Evolutionary conservation across 2,329 filamentous ascomycete genomes (phyloP).

Genomic region (Pyrenochaeta sp.): DNA sequence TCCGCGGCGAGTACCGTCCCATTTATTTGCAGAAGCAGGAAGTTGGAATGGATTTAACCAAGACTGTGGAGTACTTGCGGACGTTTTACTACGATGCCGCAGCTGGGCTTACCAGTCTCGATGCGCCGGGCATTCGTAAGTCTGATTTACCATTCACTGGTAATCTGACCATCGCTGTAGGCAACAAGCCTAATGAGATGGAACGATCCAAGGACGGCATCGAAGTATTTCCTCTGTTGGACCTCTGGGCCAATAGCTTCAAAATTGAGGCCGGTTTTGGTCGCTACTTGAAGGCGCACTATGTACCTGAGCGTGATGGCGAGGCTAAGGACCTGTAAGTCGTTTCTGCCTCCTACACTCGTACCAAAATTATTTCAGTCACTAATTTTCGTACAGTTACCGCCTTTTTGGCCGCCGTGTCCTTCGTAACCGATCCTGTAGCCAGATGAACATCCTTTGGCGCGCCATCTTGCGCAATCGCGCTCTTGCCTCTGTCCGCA

Average conservation of each 20-base stretch:
- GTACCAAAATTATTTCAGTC: neutral
- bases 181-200: conserved; percentile 12
- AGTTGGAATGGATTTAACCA: conserved; percentile 36
- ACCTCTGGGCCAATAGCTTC: conserved; percentile 39
- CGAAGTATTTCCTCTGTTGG: conserved; percentile 32
- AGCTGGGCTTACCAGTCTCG: conserved; percentile 6
- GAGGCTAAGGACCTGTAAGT: conserved; percentile 44
- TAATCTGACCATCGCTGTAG: conserved; percentile 40
- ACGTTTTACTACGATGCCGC: conserved; percentile 28
- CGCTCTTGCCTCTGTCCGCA: conserved; percentile 25
- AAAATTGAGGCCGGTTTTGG: conserved; percentile 42
- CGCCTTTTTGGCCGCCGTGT: conserved; percentile 41
- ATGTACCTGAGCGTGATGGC: conserved; percentile 30
- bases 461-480: conserved; percentile 29
- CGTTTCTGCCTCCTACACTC: neutral
- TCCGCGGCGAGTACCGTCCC: conserved; percentile 37
- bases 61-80: conserved; percentile 25
- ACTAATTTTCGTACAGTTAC: conserved; percentile 26
- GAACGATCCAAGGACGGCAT: conserved; percentile 25
- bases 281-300: conserved; percentile 27
- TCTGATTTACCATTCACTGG: conserved; percentile 30
- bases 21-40: conserved; percentile 35
- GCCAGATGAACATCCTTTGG: conserved; percentile 34
- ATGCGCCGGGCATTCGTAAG: neutral
- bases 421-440: conserved; percentile 25